These are phyloP conservation scores for Paralagenidium karlingii DNA, from an alignment of 352 stramenopile genomes.

Conservation along the genomic window DNA sequence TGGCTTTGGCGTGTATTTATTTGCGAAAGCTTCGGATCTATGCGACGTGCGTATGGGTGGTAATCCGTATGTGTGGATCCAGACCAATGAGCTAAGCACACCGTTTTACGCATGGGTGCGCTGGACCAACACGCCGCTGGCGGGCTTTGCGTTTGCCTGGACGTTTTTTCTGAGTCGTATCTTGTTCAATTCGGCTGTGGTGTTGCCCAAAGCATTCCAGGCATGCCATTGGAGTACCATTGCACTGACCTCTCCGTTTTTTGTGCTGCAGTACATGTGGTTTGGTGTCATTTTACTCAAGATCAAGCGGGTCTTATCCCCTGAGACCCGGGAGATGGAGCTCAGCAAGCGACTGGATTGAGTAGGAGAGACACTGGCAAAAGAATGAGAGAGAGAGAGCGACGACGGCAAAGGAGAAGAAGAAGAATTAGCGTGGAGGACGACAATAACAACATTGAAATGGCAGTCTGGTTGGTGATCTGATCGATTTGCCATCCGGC, in stretches of 20 bases:
- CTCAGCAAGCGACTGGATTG: no score
- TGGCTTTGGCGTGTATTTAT: slow-evolving; percentile 48
- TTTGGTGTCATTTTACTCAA: slow-evolving; percentile 63
- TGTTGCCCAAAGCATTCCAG: slow-evolving; percentile 27
- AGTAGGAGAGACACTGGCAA: no score
- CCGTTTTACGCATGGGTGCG: slow-evolving; percentile 75
- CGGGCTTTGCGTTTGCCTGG: slow-evolving; percentile 33
- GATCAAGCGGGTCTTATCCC: slow-evolving; percentile 11
- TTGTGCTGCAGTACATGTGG: slow-evolving; percentile 61
- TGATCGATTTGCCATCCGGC: no score
- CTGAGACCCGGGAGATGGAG: no score
- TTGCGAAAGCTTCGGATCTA: slow-evolving; percentile 36
- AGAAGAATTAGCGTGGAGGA: no score
- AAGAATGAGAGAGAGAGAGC: no score
- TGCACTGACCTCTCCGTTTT: slow-evolving; percentile 20
- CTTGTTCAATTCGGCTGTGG: slow-evolving; percentile 50
- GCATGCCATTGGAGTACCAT: slow-evolving; percentile 35
- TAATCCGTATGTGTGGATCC: slow-evolving; percentile 74
- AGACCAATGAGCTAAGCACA: slow-evolving; percentile 74
- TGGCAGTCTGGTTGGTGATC: no score
- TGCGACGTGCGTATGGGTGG: slow-evolving; percentile 31
- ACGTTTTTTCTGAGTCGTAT: slow-evolving; percentile 63
- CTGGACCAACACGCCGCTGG: slow-evolving; percentile 38
- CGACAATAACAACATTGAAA: no score
- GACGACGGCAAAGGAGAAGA: no score